Conservation (phyloP, 1,284 basidiomycete genomes). For the Melampsora larici-populina region DNA sequence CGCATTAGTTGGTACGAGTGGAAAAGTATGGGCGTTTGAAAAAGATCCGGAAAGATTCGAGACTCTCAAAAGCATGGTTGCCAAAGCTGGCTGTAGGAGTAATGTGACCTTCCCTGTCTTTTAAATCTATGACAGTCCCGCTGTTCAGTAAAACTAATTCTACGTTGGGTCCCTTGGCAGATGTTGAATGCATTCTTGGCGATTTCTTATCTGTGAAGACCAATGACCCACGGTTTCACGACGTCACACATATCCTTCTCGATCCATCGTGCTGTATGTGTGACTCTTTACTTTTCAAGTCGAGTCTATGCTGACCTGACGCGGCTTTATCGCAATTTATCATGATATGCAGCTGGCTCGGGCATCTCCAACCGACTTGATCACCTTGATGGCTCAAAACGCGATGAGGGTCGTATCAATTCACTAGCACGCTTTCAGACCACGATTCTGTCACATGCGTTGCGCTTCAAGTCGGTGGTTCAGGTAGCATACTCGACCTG, state of each 20-base stretch:
- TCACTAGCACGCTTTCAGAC: conserved; percentile 83
- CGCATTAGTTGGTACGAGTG: conserved; percentile 74
- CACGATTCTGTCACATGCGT: conserved; percentile 89
- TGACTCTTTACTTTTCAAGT: background rate
- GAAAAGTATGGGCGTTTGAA: conserved; percentile 80
- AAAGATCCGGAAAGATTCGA: conserved; percentile 71
- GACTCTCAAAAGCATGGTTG: conserved; percentile 77
- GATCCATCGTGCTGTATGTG: conserved; percentile 73
- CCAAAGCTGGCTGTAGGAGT: conserved; percentile 70
- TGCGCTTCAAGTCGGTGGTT: conserved; percentile 67
- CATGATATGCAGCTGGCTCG: conserved; percentile 47
- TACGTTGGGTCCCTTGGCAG: conserved; percentile 32
- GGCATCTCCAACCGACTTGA: conserved; percentile 51
- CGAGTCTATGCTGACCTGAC: background rate
- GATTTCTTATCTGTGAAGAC: conserved; percentile 79
- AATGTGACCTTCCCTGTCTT: conserved; percentile 19
- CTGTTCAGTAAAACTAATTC: background rate
- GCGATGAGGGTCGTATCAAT: conserved; percentile 66
- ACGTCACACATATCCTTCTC: conserved; percentile 78
- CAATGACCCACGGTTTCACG: conserved; percentile 61
- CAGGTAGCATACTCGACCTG: conserved; percentile 40
- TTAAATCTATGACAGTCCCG: background rate
- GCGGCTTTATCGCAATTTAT: conserved; percentile 36
- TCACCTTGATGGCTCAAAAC: conserved; percentile 53
- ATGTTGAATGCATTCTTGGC: conserved; percentile 67